Evolutionary conservation across 2,329 filamentous ascomycete genomes (phyloP).

Genomic region (Exophiala sp.): DNA sequence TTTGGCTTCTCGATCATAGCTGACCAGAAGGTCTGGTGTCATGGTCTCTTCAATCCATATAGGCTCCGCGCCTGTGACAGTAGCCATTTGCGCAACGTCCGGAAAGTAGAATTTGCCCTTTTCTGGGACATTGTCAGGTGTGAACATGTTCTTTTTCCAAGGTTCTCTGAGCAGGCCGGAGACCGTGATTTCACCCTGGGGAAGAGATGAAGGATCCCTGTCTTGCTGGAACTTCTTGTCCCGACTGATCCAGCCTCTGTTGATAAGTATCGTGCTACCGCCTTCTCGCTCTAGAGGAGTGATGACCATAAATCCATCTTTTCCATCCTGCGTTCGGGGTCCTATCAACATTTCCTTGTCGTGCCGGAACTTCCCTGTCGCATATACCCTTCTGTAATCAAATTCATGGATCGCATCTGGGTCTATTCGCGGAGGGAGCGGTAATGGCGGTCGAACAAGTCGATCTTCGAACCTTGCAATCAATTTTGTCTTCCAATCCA

Average conservation of each 20-base stretch:
- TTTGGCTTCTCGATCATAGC: slow-evolving; percentile 70
- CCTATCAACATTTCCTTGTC: slow-evolving; percentile 96
- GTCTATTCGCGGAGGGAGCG: slow-evolving; percentile 79
- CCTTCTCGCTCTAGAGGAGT: slow-evolving; percentile 76
- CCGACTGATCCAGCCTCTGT: slow-evolving; percentile 87
- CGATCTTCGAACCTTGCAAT: slow-evolving; percentile 91
- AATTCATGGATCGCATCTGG: slow-evolving; percentile 80
- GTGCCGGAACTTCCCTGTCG: slow-evolving; percentile 71
- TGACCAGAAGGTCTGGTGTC: slow-evolving; percentile 74
- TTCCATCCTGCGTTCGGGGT: slow-evolving; percentile 80
- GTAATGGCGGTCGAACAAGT: slow-evolving; percentile 77
- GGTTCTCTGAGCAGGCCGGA: slow-evolving; percentile 83
- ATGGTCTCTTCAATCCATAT: slow-evolving; percentile 97
- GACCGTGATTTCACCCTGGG: slow-evolving; percentile 68
- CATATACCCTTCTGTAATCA: slow-evolving; percentile 81
- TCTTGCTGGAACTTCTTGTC: slow-evolving; percentile 63
- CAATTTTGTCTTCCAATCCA: slow-evolving; percentile 90
- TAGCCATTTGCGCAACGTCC: slow-evolving; percentile 88
- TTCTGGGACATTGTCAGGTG: slow-evolving; percentile 81
- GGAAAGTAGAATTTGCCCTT: slow-evolving; percentile 91
- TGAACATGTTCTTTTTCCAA: slow-evolving; percentile 98
- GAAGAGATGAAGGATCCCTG: slow-evolving; percentile 60
- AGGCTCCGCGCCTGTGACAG: slow-evolving; percentile 72
- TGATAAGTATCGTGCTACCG: slow-evolving; percentile 73
- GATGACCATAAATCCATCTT: slow-evolving; percentile 86